Percentiles rank a stretch among this genome's conserved stretches.
These are phyloP conservation scores for Pezicula neosporulosa DNA, from an alignment of 2,329 filamentous ascomycete genomes.

Conservation along the genomic window DNA sequence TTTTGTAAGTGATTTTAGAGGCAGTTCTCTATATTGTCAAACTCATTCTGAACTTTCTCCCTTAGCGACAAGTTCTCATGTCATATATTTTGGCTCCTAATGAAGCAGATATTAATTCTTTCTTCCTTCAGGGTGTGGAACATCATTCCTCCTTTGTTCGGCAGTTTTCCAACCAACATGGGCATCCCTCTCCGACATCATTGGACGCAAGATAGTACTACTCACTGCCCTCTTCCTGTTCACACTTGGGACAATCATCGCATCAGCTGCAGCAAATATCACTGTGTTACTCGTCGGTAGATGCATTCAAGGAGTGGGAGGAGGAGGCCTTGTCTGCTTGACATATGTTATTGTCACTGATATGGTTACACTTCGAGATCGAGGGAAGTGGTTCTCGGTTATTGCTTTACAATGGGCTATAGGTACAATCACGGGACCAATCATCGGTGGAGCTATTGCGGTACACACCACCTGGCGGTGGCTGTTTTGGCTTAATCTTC, in stretches of 20 bases:
- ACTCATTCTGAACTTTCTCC: no score
- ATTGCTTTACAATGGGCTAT: conserved; percentile 23
- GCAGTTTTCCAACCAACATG: conserved; percentile 53
- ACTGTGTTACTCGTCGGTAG: conserved; percentile 28
- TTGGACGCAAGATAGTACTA: conserved; percentile 18
- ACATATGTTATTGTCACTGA: conserved; percentile 42
- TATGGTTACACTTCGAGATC: conserved; percentile 37
- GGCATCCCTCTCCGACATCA: conserved; percentile 21
- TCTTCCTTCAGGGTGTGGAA: conserved; percentile 34
- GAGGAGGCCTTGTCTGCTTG: conserved; percentile 43
- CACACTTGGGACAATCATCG: conserved; percentile 25
- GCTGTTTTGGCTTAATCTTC: conserved; percentile 23
- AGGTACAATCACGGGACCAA: conserved; percentile 27
- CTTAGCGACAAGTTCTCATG: no score
- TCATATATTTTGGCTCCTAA: no score
- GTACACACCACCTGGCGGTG: conserved; percentile 28
- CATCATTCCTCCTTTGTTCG: conserved; percentile 60
- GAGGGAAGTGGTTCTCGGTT: conserved; percentile 32
- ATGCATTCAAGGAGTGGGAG: conserved; percentile 44
- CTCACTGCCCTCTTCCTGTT: conserved; percentile 18
- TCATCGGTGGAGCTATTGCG: conserved; percentile 39
- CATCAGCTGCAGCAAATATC: conserved; percentile 24
- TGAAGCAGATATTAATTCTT: conserved; percentile 25
- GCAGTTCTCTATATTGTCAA: no score
- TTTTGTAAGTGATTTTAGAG: conserved; percentile 45